A percentile compares a stretch with the other conserved stretches of the same genome.
Conservation (phyloP, 257 asterid species). For the Ilex asprella region DNA sequence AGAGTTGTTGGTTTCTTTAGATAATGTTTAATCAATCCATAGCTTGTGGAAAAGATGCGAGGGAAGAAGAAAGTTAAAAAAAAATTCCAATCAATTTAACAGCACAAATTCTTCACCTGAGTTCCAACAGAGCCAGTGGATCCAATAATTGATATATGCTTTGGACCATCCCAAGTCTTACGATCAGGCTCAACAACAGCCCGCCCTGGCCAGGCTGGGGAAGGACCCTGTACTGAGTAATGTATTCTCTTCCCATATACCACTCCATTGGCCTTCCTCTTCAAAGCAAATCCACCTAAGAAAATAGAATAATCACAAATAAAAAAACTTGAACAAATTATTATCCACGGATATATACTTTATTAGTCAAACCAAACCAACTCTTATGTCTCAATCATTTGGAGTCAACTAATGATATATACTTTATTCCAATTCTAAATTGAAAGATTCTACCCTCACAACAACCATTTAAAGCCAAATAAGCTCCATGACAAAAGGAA, state of each 20-base stretch:
- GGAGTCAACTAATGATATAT: no score
- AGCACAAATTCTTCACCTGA: conserved; percentile 45
- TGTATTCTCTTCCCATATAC: conserved; percentile 40
- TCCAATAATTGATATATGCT: conserved; percentile 90
- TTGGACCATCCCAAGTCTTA: conserved; percentile 85
- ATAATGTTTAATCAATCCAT: no score
- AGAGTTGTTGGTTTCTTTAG: no score
- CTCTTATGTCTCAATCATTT: no score
- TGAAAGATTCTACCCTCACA: neutral
- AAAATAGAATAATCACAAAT: neutral
- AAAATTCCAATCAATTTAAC: no score
- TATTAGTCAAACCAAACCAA: conserved; percentile 3
- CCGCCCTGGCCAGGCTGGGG: conserved; percentile 97
- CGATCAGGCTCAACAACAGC: conserved; percentile 63
- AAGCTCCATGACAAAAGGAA: no score
- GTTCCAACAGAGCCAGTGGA: conserved; percentile 99
- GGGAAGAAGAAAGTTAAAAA: no score
- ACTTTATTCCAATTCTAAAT: conserved; percentile 13
- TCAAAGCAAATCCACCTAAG: conserved; percentile 56
- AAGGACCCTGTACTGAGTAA: conserved; percentile 66
- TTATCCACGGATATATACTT: neutral
- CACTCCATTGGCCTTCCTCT: conserved; percentile 53
- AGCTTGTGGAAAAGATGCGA: no score
- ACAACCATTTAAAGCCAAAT: no score
- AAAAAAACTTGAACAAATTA: neutral